Conservation (phyloP, 495 filamentous ascomycete genomes). For the Aspergillus sparsus region DNA sequence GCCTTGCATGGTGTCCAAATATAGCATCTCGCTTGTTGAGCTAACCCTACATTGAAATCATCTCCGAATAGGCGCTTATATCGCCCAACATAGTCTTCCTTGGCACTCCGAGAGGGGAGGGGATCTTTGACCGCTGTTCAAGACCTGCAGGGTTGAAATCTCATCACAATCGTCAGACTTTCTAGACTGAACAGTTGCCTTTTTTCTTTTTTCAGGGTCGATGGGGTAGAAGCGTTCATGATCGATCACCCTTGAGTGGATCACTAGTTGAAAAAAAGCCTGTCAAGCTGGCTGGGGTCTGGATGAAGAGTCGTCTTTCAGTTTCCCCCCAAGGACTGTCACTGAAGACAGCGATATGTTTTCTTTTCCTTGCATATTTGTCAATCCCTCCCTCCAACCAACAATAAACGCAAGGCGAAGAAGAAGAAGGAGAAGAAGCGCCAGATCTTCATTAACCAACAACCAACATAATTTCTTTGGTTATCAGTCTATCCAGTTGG, state of each 20-base stretch:
- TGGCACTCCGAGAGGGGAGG: slow-evolving; percentile 9
- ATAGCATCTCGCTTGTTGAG: background rate
- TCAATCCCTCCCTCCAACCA: too few relatives aligned
- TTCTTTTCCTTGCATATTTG: too few relatives aligned
- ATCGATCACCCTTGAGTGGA: background rate
- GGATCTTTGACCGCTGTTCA: background rate
- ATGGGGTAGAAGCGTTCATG: background rate
- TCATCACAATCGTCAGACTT: slow-evolving; percentile 20
- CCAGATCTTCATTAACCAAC: too few relatives aligned
- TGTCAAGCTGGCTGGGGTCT: background rate
- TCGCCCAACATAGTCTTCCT: slow-evolving; percentile 2
- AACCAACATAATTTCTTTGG: too few relatives aligned
- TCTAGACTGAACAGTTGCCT: slow-evolving; percentile 3
- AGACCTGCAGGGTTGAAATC: slow-evolving; percentile 22
- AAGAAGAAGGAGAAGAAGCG: too few relatives aligned
- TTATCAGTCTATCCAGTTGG: too few relatives aligned
- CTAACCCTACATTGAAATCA: slow-evolving; percentile 1
- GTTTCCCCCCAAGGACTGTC: too few relatives aligned
- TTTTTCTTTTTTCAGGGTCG: slow-evolving; percentile 5
- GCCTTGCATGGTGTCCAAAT: too few relatives aligned
- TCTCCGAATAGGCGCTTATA: too few relatives aligned
- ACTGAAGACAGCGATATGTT: too few relatives aligned
- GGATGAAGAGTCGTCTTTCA: too few relatives aligned
- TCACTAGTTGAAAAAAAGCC: background rate
- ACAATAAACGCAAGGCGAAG: too few relatives aligned